phyloP scores from a whole-genome alignment of 108 stramenopile genomes.

The Cylindrotheca closterium region DNA sequence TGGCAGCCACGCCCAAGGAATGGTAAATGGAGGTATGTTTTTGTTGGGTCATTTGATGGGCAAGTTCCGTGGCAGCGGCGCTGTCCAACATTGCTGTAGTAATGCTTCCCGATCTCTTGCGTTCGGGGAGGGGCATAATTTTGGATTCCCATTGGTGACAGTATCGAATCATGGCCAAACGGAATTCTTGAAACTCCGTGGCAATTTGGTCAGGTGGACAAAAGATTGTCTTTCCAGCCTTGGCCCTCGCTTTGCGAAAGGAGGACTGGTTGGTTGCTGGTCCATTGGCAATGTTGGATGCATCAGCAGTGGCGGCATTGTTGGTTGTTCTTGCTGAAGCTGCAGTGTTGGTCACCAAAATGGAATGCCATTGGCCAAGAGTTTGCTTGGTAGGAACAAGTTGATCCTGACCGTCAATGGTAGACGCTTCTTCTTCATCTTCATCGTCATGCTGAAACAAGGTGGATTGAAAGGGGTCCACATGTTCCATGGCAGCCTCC shows the following conservation, averaged over 20 bases:
- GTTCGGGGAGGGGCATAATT: background rate
- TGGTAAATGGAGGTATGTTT: conserved; percentile 6
- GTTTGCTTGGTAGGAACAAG: background rate
- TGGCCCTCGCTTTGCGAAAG: conserved; percentile 24
- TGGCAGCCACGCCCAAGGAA: conserved; percentile 26
- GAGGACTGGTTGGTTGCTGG: too few species aligned
- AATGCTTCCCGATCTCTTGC: background rate
- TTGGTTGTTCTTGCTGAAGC: too few species aligned
- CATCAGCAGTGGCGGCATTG: too few species aligned
- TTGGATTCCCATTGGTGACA: background rate
- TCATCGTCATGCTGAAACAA: too few species aligned
- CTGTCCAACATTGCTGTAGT: background rate
- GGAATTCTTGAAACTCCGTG: conserved; percentile 6
- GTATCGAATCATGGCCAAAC: background rate
- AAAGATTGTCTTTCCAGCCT: conserved; percentile 35
- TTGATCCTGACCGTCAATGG: too few species aligned
- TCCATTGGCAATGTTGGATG: too few species aligned
- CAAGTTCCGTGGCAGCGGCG: background rate
- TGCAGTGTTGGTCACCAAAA: conserved; percentile 1
- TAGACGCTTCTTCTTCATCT: too few species aligned
- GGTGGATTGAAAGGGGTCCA: background rate
- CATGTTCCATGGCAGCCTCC: conserved; percentile 14
- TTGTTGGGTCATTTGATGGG: background rate
- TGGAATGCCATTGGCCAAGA: background rate
- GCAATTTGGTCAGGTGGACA: conserved; percentile 13